Evolutionary conservation across 2,329 filamentous ascomycete species (phyloP), one percentile per base, ranked within the genome.

Genomic region (Penicillium crustosum): DNA sequence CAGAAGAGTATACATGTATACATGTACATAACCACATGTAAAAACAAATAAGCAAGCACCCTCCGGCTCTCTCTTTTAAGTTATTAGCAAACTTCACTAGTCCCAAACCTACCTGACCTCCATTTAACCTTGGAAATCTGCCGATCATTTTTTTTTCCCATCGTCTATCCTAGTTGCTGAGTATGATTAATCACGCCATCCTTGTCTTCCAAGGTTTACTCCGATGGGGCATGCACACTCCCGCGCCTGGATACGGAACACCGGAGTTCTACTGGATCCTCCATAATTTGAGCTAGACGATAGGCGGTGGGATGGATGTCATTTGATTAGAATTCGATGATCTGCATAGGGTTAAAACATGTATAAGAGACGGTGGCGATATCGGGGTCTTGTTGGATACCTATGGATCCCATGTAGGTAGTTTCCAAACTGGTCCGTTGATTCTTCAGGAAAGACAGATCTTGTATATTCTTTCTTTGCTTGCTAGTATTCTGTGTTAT

Each of bases 11-110:
- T 36, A 36, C 15, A 36, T 38, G 15, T 36, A 36, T 36, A 36
- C 15, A 36, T 38, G 19, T n/a, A 23, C 27, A 33, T 21, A 36
- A 45, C 25, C 25, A 38, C 23, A 31, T 29, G 31, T 55, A 23
- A 31, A 15, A 21, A 9, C 33, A 12, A 31, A 7, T 17, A 52
- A 23, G 43, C n/a, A 41, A 41, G 9, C 50, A 52, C 23, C 21
- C 33, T 21, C 31, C 33, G 33, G 21, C 31, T 35, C 10, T 39
- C 35, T 50, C 10, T 27, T 33, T 50, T 36, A 60, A 52, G 50
- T 53, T 35, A 43, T 53, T 42, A 17, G 31, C 31, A 27, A 50
- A 36, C 15, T 38, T 47, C 45, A 45, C 53, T 45, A 51, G 42
- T 8, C 21, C 23, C 21, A 44, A 55, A 48, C 29, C 17, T 57